These are phyloP conservation scores for Candida boidinii DNA, from an alignment of 805 yeast genomes.

Conservation along the genomic window DNA sequence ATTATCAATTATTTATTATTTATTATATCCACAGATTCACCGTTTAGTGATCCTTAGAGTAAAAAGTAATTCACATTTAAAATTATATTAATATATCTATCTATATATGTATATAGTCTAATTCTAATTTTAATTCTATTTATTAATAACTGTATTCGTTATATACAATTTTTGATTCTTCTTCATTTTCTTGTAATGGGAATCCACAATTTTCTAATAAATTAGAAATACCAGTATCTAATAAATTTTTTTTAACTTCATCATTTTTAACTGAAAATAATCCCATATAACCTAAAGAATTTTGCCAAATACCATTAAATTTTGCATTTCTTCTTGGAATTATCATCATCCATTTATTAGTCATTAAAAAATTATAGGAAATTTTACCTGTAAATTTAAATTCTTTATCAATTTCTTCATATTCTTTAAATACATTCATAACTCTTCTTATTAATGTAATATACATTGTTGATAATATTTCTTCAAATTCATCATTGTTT, in stretches of 20 bases:
- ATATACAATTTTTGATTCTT: slow-evolving; percentile 34
- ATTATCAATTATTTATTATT: too few species aligned
- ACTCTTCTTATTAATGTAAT: slow-evolving; percentile 65
- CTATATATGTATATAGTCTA: too few species aligned
- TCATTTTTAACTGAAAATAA: slow-evolving; percentile 66
- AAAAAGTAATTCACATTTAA: too few species aligned
- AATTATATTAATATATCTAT: too few species aligned
- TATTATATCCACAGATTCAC: too few species aligned
- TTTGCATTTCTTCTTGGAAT: slow-evolving; percentile 69
- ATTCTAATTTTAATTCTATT: too few species aligned
- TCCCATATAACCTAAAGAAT: slow-evolving; percentile 77
- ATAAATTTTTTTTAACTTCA: slow-evolving; percentile 39
- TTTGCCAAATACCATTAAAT: slow-evolving; percentile 54
- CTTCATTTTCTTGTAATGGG: slow-evolving; percentile 43
- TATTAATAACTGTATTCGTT: slow-evolving; percentile 55
- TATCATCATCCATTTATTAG: slow-evolving; percentile 73
- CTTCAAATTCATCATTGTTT: slow-evolving; percentile 39
- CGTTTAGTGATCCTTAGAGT: too few species aligned
- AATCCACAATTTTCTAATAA: slow-evolving; percentile 62
- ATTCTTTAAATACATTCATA: slow-evolving; percentile 56
- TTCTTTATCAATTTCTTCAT: slow-evolving; percentile 32
- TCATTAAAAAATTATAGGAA: slow-evolving; percentile 77
- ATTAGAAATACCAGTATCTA: slow-evolving; percentile 36
- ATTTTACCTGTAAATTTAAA: slow-evolving; percentile 29
- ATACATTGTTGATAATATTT: slow-evolving; percentile 58